phyloP scores from a whole-genome alignment of 768 basidiomycete species.

The Tricholoma hemisulphureum region DNA sequence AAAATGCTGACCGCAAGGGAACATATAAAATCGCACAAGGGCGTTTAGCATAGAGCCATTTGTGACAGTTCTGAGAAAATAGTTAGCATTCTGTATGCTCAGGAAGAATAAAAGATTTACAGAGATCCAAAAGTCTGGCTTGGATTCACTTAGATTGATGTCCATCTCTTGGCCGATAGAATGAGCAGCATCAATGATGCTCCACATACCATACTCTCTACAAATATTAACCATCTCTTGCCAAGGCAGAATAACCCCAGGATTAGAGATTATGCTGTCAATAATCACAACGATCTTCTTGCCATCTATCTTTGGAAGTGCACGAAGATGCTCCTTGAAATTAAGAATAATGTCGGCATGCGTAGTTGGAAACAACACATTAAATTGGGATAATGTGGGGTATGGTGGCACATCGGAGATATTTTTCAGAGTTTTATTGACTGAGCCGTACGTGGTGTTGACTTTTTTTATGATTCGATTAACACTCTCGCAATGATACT shows the following conservation, averaged over 20 bases:
- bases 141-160: conserved; percentile 52
- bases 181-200: conserved; percentile 80
- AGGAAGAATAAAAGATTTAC: conserved; percentile 37
- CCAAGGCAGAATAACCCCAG: conserved; percentile 76
- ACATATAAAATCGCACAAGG: conserved; percentile 73
- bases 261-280: conserved; percentile 63
- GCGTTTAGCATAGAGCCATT: conserved; percentile 78
- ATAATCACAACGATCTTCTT: conserved; percentile 63
- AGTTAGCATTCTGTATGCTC: neutral
- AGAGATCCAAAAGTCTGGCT: conserved; percentile 79
- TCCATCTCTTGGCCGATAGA: conserved; percentile 73
- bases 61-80: conserved; percentile 67
- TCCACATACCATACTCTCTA: conserved; percentile 59
- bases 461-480: conserved; percentile 4
- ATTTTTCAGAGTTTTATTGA: conserved; percentile 50
- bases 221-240: conserved; percentile 66
- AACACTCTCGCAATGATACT: neutral
- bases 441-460: conserved; percentile 43
- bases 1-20: conserved; percentile 43
- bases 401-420: conserved; percentile 55
- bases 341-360: conserved; percentile 35
- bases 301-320: conserved; percentile 8
- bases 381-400: conserved; percentile 49
- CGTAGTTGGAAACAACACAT: conserved; percentile 54
- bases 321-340: conserved; percentile 34